Percentiles rank a stretch among this genome's conserved stretches.
Conservation (phyloP, 306 rosid species). For the Prunus salicina region DNA sequence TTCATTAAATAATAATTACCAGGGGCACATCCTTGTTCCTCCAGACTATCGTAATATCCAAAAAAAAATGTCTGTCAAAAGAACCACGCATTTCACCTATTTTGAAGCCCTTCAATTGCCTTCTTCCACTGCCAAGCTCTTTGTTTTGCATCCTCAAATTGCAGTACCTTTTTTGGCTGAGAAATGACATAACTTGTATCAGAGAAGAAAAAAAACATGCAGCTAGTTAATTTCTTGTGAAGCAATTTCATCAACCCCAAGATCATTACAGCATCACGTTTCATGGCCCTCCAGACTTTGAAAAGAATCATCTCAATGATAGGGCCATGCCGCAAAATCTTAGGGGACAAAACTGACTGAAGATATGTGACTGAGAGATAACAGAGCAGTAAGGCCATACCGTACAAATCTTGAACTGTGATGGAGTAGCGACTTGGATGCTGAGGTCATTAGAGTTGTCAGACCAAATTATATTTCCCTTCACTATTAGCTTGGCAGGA, state of each 20-base stretch:
- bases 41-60: constrained; percentile 36
- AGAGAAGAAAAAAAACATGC: constrained; percentile 14
- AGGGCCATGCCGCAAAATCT: neutral
- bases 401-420: constrained; percentile 89
- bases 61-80: constrained; percentile 38
- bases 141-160: constrained; percentile 91
- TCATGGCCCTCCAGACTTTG: neutral
- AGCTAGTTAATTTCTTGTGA: neutral
- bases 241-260: constrained; percentile 2
- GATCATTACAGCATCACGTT: neutral
- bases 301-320: neutral
- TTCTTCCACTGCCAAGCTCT: constrained; percentile 96
- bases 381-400: constrained; percentile 41
- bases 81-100: constrained; percentile 56
- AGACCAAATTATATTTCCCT: constrained; percentile 94
- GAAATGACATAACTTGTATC: constrained; percentile 20
- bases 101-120: constrained; percentile 97
- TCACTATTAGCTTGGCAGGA: constrained; percentile 81
- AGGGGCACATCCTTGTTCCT: constrained; percentile 33
- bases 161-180: constrained; percentile 91
- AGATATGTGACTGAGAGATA: neutral
- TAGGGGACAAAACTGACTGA: neutral
- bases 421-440: constrained; percentile 80
- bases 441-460: constrained; percentile 86
- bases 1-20: constrained; percentile 38